These are phyloP conservation scores for Tulasnella sp. DNA, from an alignment of 768 basidiomycete species.

Conservation along the genomic window DNA sequence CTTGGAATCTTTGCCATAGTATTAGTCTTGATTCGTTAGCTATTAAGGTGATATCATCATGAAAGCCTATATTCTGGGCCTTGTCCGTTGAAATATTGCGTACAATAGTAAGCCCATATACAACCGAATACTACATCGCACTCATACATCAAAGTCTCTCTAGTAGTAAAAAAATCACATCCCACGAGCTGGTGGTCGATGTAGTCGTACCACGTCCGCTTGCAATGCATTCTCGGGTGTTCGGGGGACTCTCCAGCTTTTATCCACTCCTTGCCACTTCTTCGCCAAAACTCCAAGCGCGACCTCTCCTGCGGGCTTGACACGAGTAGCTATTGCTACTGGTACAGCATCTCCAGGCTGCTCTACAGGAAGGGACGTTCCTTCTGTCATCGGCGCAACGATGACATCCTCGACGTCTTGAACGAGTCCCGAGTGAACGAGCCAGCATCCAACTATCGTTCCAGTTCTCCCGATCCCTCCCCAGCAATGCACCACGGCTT, in stretches of 20 bases:
- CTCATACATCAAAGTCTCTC: no score
- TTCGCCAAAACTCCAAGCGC: background rate
- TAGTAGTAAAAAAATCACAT: no score
- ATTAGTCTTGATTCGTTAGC: no score
- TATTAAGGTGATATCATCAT: no score
- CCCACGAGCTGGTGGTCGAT: background rate
- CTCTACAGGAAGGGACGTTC: no score
- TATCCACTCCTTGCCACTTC: constrained; percentile 4
- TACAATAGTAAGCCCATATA: no score
- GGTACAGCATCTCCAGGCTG: no score
- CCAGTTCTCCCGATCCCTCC: constrained; percentile 6
- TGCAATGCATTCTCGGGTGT: constrained; percentile 4
- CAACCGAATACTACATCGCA: no score
- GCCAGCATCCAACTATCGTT: constrained; percentile 4
- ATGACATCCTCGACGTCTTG: background rate
- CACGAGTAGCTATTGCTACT: background rate
- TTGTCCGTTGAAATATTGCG: no score
- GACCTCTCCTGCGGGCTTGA: background rate
- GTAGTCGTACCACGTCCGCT: background rate
- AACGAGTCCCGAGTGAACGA: background rate
- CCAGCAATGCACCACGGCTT: background rate
- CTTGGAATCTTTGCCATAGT: no score
- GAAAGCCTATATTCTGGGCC: no score
- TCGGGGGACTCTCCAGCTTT: background rate
- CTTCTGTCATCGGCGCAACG: background rate